Percentiles rank a stretch among this genome's conserved stretches.
Conservation (phyloP, 176 grass and related monocot genomes). For the Bonia amplexicaulis region DNA sequence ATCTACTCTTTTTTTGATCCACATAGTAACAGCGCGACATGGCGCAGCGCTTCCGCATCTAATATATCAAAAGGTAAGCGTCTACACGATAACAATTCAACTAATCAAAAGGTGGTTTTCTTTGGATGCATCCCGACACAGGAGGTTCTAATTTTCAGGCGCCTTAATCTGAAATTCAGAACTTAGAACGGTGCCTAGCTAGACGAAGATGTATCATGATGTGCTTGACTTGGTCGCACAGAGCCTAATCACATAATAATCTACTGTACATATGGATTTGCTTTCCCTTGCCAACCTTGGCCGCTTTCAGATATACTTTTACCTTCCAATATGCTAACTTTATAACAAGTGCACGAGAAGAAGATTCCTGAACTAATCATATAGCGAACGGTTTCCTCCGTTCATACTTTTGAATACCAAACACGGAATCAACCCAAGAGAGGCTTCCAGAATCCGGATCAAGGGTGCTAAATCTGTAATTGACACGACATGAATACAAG, state of each 20-base stretch:
- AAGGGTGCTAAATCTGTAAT: not conserved
- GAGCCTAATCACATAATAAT: slow-evolving; percentile 3
- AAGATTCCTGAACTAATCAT: too few relatives aligned
- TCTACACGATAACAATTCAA: not conserved
- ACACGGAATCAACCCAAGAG: not conserved
- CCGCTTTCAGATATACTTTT: slow-evolving; percentile 10
- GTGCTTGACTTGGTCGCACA: not conserved
- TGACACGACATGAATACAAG: not conserved
- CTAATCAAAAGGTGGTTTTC: not conserved
- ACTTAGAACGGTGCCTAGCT: not conserved
- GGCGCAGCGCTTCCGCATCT: too few relatives aligned
- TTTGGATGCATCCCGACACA: not conserved
- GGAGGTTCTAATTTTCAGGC: not conserved
- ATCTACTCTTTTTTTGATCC: too few relatives aligned
- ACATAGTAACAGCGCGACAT: too few relatives aligned
- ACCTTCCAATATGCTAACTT: slow-evolving; percentile 23
- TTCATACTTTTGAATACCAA: not conserved
- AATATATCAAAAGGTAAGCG: not conserved
- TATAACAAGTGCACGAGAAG: too few relatives aligned
- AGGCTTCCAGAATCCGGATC: slow-evolving; percentile 30
- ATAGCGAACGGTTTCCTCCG: not conserved
- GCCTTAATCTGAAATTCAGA: not conserved
- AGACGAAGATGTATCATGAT: not conserved
- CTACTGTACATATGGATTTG: not conserved
- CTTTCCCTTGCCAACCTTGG: not conserved